Conservation (phyloP, 1,284 basidiomycete species). For the Cryptococcus sp. region DNA sequence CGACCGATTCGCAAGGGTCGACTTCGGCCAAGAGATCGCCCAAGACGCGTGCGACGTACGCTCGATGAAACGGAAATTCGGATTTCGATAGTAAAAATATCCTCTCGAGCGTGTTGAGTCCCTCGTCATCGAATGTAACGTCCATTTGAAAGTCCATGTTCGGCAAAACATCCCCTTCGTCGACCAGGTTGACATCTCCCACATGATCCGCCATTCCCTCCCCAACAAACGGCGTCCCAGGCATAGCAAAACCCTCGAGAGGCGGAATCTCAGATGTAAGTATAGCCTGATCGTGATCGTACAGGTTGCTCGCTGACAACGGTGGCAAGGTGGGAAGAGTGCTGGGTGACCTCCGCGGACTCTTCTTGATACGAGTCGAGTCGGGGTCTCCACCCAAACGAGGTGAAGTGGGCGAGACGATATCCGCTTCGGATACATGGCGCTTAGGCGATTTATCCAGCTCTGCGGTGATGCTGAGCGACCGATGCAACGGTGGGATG, state of each 20-base stretch:
- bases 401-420: constrained; percentile 10
- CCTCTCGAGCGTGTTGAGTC: constrained; percentile 77
- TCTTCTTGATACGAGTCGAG: constrained; percentile 11
- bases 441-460: constrained; percentile 21
- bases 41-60: constrained; percentile 76
- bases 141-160: constrained; percentile 30
- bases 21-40: constrained; percentile 68
- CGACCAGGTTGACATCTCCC: constrained; percentile 25
- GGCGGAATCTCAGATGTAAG: no score
- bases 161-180: constrained; percentile 41
- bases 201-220: not conserved
- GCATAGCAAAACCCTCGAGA: not conserved
- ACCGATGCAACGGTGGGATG: constrained; percentile 17
- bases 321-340: not conserved
- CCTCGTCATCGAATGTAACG: constrained; percentile 54
- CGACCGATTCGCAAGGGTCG: constrained; percentile 79
- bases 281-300: not conserved
- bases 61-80: constrained; percentile 72
- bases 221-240: not conserved
- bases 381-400: constrained; percentile 6
- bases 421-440: constrained; percentile 5
- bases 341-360: constrained; percentile 16
- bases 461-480: constrained; percentile 18
- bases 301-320: not conserved
- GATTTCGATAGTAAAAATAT: constrained; percentile 91